Percentiles rank a stretch among this genome's conserved stretches.
Evolutionary conservation across 2,329 filamentous ascomycete genomes (phyloP).

Genomic region (Dothistroma septosporum): DNA sequence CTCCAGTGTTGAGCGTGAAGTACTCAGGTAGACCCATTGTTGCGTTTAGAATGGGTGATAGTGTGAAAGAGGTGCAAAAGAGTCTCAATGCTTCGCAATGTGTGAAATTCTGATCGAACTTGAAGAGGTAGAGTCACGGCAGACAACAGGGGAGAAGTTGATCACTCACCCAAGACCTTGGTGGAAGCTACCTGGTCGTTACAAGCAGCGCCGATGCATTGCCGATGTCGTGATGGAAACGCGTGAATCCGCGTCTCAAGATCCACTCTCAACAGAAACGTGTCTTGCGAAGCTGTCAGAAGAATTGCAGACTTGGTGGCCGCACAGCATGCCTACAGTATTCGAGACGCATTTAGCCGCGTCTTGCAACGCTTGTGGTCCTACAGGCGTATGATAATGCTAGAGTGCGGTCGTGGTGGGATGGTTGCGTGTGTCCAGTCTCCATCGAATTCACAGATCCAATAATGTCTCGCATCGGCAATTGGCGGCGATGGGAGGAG

Average conservation of each 20-base stretch:
- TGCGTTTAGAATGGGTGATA: background rate
- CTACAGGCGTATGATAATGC: background rate
- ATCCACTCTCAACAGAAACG: background rate
- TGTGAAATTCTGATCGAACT: background rate
- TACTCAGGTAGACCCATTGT: conserved; percentile 25
- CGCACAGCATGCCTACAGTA: background rate
- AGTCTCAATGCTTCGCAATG: background rate
- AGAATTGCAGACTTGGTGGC: background rate
- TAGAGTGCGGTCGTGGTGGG: background rate
- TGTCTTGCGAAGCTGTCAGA: background rate
- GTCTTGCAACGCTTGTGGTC: background rate
- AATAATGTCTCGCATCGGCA: background rate
- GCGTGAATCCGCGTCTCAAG: background rate
- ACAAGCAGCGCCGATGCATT: conserved; percentile 7
- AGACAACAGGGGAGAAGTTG: conserved; percentile 7
- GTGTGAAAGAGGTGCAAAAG: background rate
- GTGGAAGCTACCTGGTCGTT: conserved; percentile 7
- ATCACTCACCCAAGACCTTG: conserved; percentile 12
- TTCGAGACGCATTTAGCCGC: background rate
- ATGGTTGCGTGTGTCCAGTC: background rate
- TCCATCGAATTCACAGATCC: no score
- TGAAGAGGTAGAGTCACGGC: background rate
- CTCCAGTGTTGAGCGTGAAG: conserved; percentile 38
- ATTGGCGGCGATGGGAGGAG: background rate
- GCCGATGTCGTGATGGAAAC: conserved; percentile 17